Conservation (phyloP, 2,329 filamentous ascomycete species). For the Penicillium janthinellum region DNA sequence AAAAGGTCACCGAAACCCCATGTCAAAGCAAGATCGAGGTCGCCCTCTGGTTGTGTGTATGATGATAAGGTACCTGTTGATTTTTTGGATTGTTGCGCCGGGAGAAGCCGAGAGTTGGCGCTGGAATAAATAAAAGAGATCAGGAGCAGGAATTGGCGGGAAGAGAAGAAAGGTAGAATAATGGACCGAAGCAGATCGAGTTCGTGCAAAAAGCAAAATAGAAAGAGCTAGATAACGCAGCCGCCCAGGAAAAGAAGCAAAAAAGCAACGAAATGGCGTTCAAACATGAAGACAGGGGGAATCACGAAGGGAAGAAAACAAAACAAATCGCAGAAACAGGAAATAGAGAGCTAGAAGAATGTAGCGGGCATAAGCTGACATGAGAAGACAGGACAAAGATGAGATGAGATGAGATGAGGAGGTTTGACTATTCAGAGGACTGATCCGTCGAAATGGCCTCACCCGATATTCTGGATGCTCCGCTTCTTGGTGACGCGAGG, state of each 20-base stretch:
- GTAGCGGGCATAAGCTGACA: not conserved
- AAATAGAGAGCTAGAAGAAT: not conserved
- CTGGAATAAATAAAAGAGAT: not conserved
- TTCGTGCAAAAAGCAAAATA: conserved; percentile 2
- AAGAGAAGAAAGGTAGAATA: not conserved
- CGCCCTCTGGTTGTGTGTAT: conserved; percentile 26
- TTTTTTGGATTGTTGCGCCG: conserved; percentile 5
- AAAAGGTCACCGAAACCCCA: conserved; percentile 7
- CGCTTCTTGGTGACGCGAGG: conserved; percentile 49
- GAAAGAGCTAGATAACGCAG: not conserved
- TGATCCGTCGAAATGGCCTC: conserved; percentile 5
- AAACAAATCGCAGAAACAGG: not conserved
- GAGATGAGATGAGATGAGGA: not conserved
- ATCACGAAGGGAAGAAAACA: conserved; percentile 2
- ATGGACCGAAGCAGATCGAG: not conserved
- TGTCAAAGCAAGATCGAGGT: conserved; percentile 27
- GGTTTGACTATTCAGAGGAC: not conserved
- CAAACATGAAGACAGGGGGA: conserved; percentile 8
- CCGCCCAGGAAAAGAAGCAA: not conserved
- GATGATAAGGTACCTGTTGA: conserved; percentile 15
- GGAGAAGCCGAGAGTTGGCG: not conserved
- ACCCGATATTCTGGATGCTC: conserved; percentile 48
- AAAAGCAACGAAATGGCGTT: not conserved
- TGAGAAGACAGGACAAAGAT: not conserved
- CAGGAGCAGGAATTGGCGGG: not conserved